phyloP scores from a whole-genome alignment of 306 rosid genomes.

The Cicer bijugum region DNA sequence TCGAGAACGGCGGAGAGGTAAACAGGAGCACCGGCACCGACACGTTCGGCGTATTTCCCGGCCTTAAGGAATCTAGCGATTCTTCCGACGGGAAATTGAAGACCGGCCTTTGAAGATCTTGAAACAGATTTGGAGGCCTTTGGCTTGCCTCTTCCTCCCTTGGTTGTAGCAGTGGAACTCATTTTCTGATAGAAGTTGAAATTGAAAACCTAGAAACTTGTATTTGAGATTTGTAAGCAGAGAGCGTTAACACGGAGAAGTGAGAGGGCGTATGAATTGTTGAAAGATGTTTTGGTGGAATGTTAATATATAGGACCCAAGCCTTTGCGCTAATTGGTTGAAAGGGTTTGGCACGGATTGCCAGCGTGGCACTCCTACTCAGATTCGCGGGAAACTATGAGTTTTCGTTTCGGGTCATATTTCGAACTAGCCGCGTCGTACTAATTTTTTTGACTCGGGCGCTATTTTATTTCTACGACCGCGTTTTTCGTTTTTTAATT shows the following conservation, averaged over 20 bases:
- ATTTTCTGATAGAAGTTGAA: slow-evolving; percentile 37
- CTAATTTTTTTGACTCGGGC: too few species aligned
- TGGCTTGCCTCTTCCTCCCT: slow-evolving; percentile 96
- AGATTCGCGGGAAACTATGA: slow-evolving; percentile 45
- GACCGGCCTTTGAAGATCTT: slow-evolving; percentile 81
- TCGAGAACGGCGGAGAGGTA: slow-evolving; percentile 91
- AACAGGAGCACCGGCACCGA: slow-evolving; percentile 93
- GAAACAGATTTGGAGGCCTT: slow-evolving; percentile 88
- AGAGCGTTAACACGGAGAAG: not conserved
- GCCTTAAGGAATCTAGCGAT: slow-evolving; percentile 83
- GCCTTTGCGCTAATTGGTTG: slow-evolving; percentile 33
- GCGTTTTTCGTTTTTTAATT: too few species aligned
- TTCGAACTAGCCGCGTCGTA: too few species aligned
- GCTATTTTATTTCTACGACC: too few species aligned
- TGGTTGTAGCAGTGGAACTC: slow-evolving; percentile 80
- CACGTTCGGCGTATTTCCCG: slow-evolving; percentile 91
- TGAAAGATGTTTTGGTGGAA: not conserved
- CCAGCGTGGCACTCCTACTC: slow-evolving; percentile 45
- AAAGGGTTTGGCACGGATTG: slow-evolving; percentile 40
- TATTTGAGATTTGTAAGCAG: not conserved
- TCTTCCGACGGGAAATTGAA: slow-evolving; percentile 88
- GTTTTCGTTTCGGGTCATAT: too few species aligned
- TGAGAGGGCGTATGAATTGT: not conserved
- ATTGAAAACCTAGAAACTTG: slow-evolving; percentile 50
- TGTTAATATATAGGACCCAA: slow-evolving; percentile 47